Evolutionary conservation across 2,329 filamentous ascomycete genomes (phyloP), one percentile per base, ranked within the genome.

Genomic region (Colletotrichum truncatum): DNA sequence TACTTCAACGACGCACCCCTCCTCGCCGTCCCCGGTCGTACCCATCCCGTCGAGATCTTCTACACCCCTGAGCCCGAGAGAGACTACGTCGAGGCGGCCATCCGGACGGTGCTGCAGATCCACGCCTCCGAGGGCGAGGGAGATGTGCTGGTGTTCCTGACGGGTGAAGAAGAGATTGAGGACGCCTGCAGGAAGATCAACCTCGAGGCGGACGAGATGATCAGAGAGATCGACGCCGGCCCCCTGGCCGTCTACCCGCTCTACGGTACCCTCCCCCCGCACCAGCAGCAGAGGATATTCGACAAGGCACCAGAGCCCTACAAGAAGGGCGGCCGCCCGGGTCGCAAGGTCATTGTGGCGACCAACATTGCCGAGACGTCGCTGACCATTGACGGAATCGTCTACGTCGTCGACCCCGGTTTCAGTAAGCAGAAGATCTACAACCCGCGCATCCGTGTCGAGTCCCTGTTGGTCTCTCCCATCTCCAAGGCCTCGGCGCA

Each of bases 341-440:
- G 96, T n/a, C 88, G 96, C 67, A 99, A 99, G 79, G 91, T 90
- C 75, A 97, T 99, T 71, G 87, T 99, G 28, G 93, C 94, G 9
- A 99, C 96, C 70, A 99, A 99, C 79, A 99, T 99, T 78, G 96
- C 96, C 45, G 96, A 99, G 82, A 99, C 96, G 0, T 95, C 91
- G 73, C 88, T 99, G 79, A 99, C 96, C 48, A 99, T 99, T 67
- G 96, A 99, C 75, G 96, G 96, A 76, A 99, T 99, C 69, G 96
- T 99, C 34, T 99, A 98, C 74, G 96, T 99, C 32, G 95, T 99
- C n/a, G 96, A 99, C 74, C 95, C 96, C 2, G 96, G 96, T 34
- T 99, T 99, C 83, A 97, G 94, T 82, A 99, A 99, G 83, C 96
- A 99, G 75, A 99, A 98, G 81, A 96, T 98, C 68, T 99, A 98